Conservation (phyloP, 805 yeast species). For the Sporopachydermia lactativora region DNA sequence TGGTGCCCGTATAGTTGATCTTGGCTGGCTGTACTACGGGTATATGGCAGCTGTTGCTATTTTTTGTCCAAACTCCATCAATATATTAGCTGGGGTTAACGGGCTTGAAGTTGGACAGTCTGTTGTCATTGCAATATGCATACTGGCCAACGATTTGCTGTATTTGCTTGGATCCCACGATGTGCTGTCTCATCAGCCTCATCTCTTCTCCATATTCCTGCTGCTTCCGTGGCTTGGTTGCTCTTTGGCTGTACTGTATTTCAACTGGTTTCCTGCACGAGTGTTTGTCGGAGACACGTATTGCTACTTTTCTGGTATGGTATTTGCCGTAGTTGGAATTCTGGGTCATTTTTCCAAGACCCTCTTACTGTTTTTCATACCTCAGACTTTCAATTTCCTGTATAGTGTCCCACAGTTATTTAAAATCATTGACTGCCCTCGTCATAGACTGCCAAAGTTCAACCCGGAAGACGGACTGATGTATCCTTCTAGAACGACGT, state of each 20-base stretch:
- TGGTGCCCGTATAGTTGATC: constrained; percentile 43
- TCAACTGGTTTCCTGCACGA: constrained; percentile 81
- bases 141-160: constrained; percentile 63
- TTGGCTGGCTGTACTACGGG: constrained; percentile 66
- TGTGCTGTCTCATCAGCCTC: constrained; percentile 62
- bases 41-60: constrained; percentile 90
- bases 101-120: constrained; percentile 97
- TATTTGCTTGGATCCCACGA: constrained; percentile 34
- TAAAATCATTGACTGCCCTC: constrained; percentile 80
- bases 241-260: constrained; percentile 56
- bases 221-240: constrained; percentile 82
- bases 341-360: constrained; percentile 95
- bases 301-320: constrained; percentile 98
- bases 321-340: constrained; percentile 92
- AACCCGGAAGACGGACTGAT: constrained; percentile 53
- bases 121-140: constrained; percentile 55
- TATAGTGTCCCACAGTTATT: constrained; percentile 91
- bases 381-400: constrained; percentile 81
- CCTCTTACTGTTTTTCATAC: constrained; percentile 67
- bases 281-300: constrained; percentile 98
- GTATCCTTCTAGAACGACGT: constrained; percentile 44
- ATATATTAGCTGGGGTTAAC: constrained; percentile 90
- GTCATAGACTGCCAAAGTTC: constrained; percentile 83
- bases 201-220: constrained; percentile 64
- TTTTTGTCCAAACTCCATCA: constrained; percentile 92